Base-by-base conservation (phyloP, 1,139 yeast species). In the Zygosaccharomyces pseudobailii region DNA sequence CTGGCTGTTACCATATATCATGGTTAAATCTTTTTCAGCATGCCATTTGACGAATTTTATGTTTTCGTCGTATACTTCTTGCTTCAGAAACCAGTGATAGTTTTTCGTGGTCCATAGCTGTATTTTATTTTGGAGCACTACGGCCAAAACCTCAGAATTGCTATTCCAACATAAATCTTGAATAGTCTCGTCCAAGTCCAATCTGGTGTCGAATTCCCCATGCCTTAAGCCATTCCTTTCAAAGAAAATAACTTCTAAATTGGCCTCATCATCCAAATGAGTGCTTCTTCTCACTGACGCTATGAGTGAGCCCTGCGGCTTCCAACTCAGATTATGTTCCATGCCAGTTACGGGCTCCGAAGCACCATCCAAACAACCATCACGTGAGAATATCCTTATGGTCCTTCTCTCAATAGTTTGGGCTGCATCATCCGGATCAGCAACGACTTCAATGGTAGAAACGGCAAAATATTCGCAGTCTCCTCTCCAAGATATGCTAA, bases 51-150 rank as follows among this genome's bases (percentile, higher is more conserved):
- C 71, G 60, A 78, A 84, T 5, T 63, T 54, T 21, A 86, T 73
- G 22, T 63, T 55, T 2, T 64, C 58, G 2, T 66, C 56, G 33
- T 66, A 59, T 4, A 90, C 69, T 62, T 85, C 95, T 65, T 86
- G 95, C 63, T 94, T 92, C 56, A 90, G 73, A 64, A 86, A 88
- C 97, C 98, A 94, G 64, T 90, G 95, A 66, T 90, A 94, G 65
- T 94, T 94, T 61, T 87, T 90, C 2, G 87, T 75, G 1, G 95
- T 83, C 97, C 97, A 94, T 32, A 94, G 69, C 63, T 87, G 95
- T 19, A 92, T 74, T 31, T 79, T 70, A 55, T 83, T 76, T 2
- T 68, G 56, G 25, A 84, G 68, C 46, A 79, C 83, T 22, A 92
- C 71, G 0, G 95, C 85, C 49, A 94, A 70, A 1, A 87, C 75